Conservation (phyloP, 2,329 filamentous ascomycete genomes). For the Celoporthe dispersa region DNA sequence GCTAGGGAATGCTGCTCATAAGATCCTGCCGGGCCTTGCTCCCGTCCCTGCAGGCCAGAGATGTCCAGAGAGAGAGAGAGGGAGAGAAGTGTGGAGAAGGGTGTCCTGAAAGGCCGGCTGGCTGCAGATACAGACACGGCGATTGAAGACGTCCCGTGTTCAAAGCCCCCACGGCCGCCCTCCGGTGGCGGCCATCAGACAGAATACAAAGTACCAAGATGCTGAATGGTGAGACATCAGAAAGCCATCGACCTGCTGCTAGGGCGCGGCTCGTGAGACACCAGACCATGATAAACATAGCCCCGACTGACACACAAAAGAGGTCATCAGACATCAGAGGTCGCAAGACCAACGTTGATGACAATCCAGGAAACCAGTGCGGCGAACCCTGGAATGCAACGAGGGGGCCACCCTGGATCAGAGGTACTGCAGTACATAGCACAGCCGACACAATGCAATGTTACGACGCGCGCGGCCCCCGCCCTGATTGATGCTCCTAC, state of each 20-base stretch:
- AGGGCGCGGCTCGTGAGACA: conserved; percentile 11
- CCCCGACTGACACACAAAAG: conserved; percentile 16
- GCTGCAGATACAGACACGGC: not conserved
- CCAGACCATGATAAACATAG: conserved; percentile 20
- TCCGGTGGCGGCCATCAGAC: conserved; percentile 9
- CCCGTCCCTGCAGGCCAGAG: not conserved
- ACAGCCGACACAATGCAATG: conserved; percentile 6
- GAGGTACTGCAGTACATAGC: not conserved
- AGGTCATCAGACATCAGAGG: conserved; percentile 16
- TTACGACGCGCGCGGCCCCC: conserved; percentile 2
- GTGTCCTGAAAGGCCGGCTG: not conserved
- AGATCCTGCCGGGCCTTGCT: not conserved
- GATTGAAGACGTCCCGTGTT: no score
- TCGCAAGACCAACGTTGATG: conserved; percentile 20
- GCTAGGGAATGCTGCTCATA: not conserved
- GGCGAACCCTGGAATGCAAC: conserved; percentile 22
- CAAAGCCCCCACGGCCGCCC: not conserved
- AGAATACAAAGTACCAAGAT: conserved; percentile 10
- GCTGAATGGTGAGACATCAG: conserved; percentile 17
- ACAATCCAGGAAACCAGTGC: conserved; percentile 26
- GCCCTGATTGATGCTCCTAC: conserved; percentile 6
- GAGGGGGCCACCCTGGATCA: conserved; percentile 8
- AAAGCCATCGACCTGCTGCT: conserved; percentile 21
- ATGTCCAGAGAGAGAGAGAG: no score
- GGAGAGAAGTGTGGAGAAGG: no score